Evolutionary conservation across 768 basidiomycete species (phyloP), one percentile per base, ranked within the genome.

Genomic region (Lactifluus volemus): DNA sequence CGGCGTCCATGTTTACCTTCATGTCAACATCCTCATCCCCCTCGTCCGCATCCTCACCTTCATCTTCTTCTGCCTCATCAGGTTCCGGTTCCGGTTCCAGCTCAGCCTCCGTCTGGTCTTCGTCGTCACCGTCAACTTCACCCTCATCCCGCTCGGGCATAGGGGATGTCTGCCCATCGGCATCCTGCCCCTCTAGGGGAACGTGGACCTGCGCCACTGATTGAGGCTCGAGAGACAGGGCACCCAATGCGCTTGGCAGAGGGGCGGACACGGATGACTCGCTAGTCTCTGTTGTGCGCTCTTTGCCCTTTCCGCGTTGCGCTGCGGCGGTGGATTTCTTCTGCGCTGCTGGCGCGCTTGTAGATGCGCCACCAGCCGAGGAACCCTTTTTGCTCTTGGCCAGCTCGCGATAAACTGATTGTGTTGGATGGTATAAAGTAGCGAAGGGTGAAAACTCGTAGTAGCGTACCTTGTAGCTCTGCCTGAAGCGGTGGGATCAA

Each of bases 361-460:
- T 53, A 69, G 63, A 61, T 4, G 50, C 53, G 32, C 60, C 51
- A 4, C 49, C 59, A 5, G 49, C 55, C 1, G 41, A 63, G 68
- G 32, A 70, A 67, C 74, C 77, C 71, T 86, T 88, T 71, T 83
- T 84, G 5, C 76, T 77, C 68, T 87, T 89, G 3, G 79, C 70
- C 19, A 77, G 73, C 44, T 86, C 83, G 59, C 86, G 84, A 64
- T 85, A 89, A 21, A 82, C 88, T 89, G 66, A 15, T 3, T 2
- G 53, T 5, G 25, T 12, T 10, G n/a, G 15, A 38, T 61, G 45
- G 48, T 44, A 7, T 25, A 44, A 8, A 34, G 32, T 45, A 52
- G 11, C 44, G 10, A 32, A 38, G 11, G 41, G 4, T 6, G 30
- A 21, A 25, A 49, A 42, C 17, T 10, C 34, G 55, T 38, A 19